Conservation (phyloP, 306 rosid genomes). For the Cicer cuneatum region DNA sequence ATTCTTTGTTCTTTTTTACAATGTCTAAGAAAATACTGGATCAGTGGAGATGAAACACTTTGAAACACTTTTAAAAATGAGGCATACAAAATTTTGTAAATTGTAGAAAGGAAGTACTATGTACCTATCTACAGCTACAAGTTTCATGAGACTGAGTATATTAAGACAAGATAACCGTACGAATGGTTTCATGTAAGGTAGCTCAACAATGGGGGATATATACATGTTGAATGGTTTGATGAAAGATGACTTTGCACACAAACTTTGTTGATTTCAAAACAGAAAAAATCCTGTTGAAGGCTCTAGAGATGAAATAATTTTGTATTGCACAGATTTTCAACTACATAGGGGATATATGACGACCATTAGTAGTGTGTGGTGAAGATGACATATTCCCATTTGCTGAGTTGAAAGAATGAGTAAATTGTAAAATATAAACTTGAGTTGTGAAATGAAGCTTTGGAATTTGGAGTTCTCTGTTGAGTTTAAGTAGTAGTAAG, state of each 20-base stretch:
- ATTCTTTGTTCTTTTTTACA: neutral
- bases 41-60: neutral
- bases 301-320: neutral
- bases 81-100: neutral
- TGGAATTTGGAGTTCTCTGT: neutral
- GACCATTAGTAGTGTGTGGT: neutral
- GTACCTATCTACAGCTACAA: neutral
- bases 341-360: conserved; percentile 1
- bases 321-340: neutral
- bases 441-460: neutral
- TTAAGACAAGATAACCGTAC: neutral
- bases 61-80: no score
- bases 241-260: neutral
- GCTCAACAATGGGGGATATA: neutral
- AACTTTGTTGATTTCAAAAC: neutral
- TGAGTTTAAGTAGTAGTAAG: neutral
- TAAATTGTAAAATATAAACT: neutral
- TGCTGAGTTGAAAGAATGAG: neutral
- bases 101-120: neutral
- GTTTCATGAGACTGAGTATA: neutral
- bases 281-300: neutral
- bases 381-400: neutral
- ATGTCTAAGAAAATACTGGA: neutral
- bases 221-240: neutral
- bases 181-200: no score